Evolutionary conservation across 129 eudicot genomes (phyloP).

Genomic region (Centella asiatica): DNA sequence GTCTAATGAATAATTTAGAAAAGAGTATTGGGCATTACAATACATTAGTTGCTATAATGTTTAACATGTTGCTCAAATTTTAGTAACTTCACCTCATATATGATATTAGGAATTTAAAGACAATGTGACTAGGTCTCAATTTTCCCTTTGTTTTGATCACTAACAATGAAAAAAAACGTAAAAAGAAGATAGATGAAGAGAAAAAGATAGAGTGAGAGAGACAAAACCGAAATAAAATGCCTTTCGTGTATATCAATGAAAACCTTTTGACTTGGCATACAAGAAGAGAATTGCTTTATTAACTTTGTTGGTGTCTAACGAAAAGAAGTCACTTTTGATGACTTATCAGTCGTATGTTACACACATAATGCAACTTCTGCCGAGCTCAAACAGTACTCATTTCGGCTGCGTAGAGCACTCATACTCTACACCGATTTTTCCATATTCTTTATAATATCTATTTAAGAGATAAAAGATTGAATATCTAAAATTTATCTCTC

Average conservation of each 20-base stretch:
- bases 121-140: neutral
- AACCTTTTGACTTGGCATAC: constrained; percentile 4
- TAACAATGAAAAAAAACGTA: constrained; percentile 10
- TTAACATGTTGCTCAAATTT: too few relatives aligned
- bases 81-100: too few relatives aligned
- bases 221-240: too few relatives aligned
- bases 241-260: constrained; percentile 12
- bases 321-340: constrained; percentile 6
- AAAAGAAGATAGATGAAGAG: neutral
- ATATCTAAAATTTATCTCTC: too few relatives aligned
- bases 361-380: too few relatives aligned
- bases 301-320: constrained; percentile 4
- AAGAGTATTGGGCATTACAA: too few relatives aligned
- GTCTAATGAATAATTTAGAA: too few relatives aligned
- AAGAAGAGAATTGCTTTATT: neutral
- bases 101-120: neutral
- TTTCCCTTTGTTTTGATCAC: neutral
- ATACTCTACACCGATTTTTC: too few relatives aligned
- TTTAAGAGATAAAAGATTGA: too few relatives aligned
- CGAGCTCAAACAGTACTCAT: too few relatives aligned
- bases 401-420: neutral
- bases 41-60: too few relatives aligned
- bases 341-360: neutral
- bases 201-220: neutral
- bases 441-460: too few relatives aligned